phyloP scores from a whole-genome alignment of 2,329 filamentous ascomycete genomes.

The Epichloe aotearoae region DNA sequence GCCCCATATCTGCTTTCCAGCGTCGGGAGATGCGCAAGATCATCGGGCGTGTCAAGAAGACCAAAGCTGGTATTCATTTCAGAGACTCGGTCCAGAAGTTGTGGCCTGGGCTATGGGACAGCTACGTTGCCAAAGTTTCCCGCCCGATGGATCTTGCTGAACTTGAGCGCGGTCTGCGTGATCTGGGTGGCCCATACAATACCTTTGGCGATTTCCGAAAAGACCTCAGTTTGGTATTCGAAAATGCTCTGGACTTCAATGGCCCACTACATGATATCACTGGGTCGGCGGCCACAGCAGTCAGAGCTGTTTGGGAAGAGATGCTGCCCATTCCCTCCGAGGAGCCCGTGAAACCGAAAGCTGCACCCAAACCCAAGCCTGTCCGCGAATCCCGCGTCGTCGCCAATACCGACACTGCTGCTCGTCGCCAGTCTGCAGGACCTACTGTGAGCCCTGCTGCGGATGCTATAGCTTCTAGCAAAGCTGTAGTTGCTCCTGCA shows the following conservation, averaged over 20 bases:
- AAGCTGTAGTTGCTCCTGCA: slow-evolving; percentile 8
- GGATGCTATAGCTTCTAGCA: slow-evolving; percentile 9
- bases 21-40: slow-evolving; percentile 50
- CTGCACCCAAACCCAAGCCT: slow-evolving; percentile 25
- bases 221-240: slow-evolving; percentile 65
- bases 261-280: slow-evolving; percentile 65
- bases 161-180: slow-evolving; percentile 69
- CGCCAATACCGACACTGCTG: slow-evolving; percentile 12
- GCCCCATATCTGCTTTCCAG: slow-evolving; percentile 44
- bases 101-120: slow-evolving; percentile 62
- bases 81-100: slow-evolving; percentile 63
- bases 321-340: slow-evolving; percentile 30
- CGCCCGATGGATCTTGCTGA: slow-evolving; percentile 74
- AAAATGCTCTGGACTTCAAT: slow-evolving; percentile 75
- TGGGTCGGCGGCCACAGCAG: slow-evolving; percentile 37
- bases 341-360: slow-evolving; percentile 47
- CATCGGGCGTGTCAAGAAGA: slow-evolving; percentile 70
- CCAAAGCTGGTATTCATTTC: slow-evolving; percentile 66
- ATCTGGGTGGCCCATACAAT: slow-evolving; percentile 43
- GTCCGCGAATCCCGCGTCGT: slow-evolving; percentile 21
- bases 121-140: slow-evolving; percentile 54
- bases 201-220: slow-evolving; percentile 59
- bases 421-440: slow-evolving; percentile 17
- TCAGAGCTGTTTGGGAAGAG: slow-evolving; percentile 38
- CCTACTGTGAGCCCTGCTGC: slow-evolving; percentile 18